These are phyloP conservation scores for Mycotypha africana DNA, from an alignment of 371 early-diverging fungal genomes.

Conservation along the genomic window DNA sequence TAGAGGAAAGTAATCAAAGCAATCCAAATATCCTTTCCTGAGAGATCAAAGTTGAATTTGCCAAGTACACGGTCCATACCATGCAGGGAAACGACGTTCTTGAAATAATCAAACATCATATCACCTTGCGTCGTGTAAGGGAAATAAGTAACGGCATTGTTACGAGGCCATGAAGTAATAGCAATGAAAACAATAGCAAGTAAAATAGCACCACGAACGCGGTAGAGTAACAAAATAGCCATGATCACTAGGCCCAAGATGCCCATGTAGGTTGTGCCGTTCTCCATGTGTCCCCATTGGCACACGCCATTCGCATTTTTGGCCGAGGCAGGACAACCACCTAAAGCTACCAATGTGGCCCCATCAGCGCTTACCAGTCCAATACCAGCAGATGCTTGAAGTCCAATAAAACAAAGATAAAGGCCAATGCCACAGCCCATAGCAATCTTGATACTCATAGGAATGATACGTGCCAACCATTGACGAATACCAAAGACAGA, in stretches of 20 bases:
- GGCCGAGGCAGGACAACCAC: conserved; percentile 55
- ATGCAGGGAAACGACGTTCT: conserved; percentile 64
- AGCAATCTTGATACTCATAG: conserved; percentile 66
- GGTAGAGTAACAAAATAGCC: conserved; percentile 54
- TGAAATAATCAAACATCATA: conserved; percentile 64
- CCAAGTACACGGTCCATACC: conserved; percentile 54
- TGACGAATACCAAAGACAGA: conserved; percentile 74
- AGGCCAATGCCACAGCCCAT: conserved; percentile 77
- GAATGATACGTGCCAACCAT: conserved; percentile 70
- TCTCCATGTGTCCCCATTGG: conserved; percentile 55
- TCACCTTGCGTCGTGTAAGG: conserved; percentile 62
- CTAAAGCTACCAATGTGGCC: conserved; percentile 64
- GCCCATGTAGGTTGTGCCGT: conserved; percentile 69
- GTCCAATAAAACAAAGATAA: conserved; percentile 69
- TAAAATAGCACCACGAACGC: conserved; percentile 69
- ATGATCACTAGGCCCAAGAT: conserved; percentile 70
- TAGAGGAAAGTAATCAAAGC: conserved; percentile 77
- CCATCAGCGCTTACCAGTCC: conserved; percentile 57
- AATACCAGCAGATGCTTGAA: conserved; percentile 74
- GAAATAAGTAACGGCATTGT: conserved; percentile 66
- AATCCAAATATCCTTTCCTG: conserved; percentile 65
- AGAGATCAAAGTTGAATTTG: conserved; percentile 58
- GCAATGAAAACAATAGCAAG: conserved; percentile 68
- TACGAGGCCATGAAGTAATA: conserved; percentile 64
- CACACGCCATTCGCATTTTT: conserved; percentile 50